Percentiles rank a stretch among this genome's conserved stretches.
Evolutionary conservation across 78 protist genomes (phyloP).

Genomic region (Protostelium mycophagum): DNA sequence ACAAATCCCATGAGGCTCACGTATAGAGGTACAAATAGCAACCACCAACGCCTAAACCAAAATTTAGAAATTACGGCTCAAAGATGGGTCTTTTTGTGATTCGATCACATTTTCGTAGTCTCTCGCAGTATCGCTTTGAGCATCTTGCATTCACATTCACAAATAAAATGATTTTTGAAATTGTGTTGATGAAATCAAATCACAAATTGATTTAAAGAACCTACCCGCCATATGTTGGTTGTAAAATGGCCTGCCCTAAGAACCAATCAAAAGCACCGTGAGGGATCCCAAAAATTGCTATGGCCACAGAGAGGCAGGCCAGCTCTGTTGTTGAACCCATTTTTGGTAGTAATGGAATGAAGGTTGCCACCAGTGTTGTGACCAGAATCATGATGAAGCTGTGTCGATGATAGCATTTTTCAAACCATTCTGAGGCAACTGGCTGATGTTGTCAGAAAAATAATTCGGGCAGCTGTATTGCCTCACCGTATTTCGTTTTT

Average conservation of each 20-base stretch:
- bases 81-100: too few species aligned
- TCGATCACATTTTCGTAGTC: too few species aligned
- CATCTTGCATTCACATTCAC: too few species aligned
- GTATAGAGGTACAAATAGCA: background rate
- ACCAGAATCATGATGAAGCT: background rate
- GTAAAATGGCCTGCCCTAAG: background rate
- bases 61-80: background rate
- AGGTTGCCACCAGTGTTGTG: background rate
- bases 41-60: background rate
- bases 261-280: background rate
- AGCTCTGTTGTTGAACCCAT: background rate
- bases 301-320: background rate
- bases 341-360: background rate
- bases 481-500: background rate
- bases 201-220: too few species aligned
- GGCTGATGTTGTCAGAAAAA: background rate
- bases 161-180: too few species aligned
- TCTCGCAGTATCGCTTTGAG: too few species aligned
- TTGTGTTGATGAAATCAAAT: too few species aligned
- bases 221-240: too few species aligned
- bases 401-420: background rate
- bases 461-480: too few species aligned
- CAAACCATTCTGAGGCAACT: background rate
- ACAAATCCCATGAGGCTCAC: background rate
- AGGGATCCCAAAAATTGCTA: background rate